Evolutionary conservation across 345 rosid species (phyloP).

Genomic region (Hibiscus tridactylites): DNA sequence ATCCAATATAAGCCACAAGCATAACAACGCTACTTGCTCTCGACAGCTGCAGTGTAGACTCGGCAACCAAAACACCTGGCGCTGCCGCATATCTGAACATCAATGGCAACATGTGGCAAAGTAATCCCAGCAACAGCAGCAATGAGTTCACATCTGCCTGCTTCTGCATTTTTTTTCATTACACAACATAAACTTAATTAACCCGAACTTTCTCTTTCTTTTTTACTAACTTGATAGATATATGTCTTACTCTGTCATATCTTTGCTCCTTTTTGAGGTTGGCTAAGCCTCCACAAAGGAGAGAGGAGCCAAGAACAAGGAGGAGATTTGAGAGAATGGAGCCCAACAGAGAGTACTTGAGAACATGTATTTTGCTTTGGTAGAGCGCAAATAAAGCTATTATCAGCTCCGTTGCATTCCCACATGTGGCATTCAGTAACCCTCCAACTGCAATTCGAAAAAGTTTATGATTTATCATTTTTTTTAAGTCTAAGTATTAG

Average conservation of each 20-base stretch:
- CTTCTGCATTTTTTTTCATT: constrained; percentile 36
- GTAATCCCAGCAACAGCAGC: constrained; percentile 57
- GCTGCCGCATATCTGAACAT: constrained; percentile 38
- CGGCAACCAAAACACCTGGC: constrained; percentile 19
- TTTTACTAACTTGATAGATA: neutral
- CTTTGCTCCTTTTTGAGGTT: constrained; percentile 65
- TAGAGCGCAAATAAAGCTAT: constrained; percentile 79
- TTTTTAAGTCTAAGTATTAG: too few species aligned
- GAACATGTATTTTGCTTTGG: constrained; percentile 56
- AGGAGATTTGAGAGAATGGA: constrained; percentile 87
- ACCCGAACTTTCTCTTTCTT: neutral
- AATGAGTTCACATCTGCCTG: constrained; percentile 79
- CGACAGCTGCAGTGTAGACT: constrained; percentile 46
- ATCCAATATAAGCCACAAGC: constrained; percentile 69
- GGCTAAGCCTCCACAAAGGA: constrained; percentile 75
- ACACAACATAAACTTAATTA: neutral
- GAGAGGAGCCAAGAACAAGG: constrained; percentile 80
- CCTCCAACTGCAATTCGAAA: constrained; percentile 62
- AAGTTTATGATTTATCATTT: too few species aligned
- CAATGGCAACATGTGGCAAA: constrained; percentile 76
- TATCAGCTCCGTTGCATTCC: constrained; percentile 89
- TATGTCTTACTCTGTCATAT: constrained; percentile 56
- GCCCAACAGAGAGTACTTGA: constrained; percentile 80
- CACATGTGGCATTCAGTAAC: constrained; percentile 87
- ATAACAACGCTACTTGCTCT: constrained; percentile 80